Evolutionary conservation across 495 filamentous ascomycete species (phyloP).

Genomic region (Aspergillus mulundensis): DNA sequence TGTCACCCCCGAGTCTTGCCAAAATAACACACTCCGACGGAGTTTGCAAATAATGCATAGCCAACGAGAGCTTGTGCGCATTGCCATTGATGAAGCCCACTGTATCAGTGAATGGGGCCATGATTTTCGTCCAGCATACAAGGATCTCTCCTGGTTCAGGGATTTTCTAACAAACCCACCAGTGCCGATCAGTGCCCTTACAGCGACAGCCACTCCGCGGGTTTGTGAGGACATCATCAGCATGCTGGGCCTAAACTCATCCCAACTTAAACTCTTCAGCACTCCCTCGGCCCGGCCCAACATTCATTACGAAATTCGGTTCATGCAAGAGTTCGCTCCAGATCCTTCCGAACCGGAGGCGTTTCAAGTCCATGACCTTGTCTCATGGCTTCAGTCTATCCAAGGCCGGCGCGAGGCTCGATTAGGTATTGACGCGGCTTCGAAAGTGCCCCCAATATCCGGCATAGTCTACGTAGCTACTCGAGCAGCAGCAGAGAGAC

Average conservation of each 20-base stretch:
- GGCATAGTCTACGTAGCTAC: constrained; percentile 90
- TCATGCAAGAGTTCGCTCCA: constrained; percentile 55
- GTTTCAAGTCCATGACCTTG: constrained; percentile 60
- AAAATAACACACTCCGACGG: constrained; percentile 71
- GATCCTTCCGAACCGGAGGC: constrained; percentile 23
- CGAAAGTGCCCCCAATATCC: constrained; percentile 60
- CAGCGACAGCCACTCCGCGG: constrained; percentile 78
- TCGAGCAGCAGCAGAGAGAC: constrained; percentile 67
- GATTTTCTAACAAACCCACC: constrained; percentile 67
- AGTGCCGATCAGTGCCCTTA: constrained; percentile 86
- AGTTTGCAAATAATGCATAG: constrained; percentile 68
- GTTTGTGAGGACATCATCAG: constrained; percentile 77
- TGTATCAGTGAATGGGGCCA: constrained; percentile 99
- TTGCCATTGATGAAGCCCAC: constrained; percentile 93
- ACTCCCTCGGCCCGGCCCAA: constrained; percentile 79
- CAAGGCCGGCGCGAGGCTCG: constrained; percentile 57
- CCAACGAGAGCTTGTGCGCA: constrained; percentile 76
- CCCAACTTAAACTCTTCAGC: constrained; percentile 65
- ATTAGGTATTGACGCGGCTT: constrained; percentile 34
- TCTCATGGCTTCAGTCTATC: constrained; percentile 68
- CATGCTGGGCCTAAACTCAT: constrained; percentile 61
- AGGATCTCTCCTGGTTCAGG: constrained; percentile 84
- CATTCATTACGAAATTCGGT: constrained; percentile 90
- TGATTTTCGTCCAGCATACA: constrained; percentile 92
- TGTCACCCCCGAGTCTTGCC: constrained; percentile 88